Conservation (phyloP, 495 filamentous ascomycete species). For the Thozetella sp. region DNA sequence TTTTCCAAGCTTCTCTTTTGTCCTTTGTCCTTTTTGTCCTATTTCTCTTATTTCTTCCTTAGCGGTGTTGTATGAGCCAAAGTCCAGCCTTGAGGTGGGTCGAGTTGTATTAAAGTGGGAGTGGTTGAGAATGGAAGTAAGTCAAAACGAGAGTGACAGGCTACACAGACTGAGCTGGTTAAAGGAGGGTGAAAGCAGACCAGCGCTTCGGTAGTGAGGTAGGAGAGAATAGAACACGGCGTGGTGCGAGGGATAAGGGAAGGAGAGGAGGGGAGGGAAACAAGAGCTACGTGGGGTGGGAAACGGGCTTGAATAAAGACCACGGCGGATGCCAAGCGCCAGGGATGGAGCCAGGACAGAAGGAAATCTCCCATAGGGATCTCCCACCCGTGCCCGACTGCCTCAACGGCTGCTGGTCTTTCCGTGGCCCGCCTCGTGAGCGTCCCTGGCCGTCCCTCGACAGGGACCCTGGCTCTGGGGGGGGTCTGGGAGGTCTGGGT, state of each 20-base stretch:
- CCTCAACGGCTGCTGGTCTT: slow-evolving; percentile 27
- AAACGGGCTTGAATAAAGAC: slow-evolving; percentile 36
- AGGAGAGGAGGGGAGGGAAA: slow-evolving; percentile 19
- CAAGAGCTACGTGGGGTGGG: slow-evolving; percentile 24
- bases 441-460: background rate
- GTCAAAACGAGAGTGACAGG: slow-evolving; percentile 14
- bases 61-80: slow-evolving; percentile 17
- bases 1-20: slow-evolving; percentile 18
- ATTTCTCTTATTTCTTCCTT: slow-evolving; percentile 6
- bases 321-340: slow-evolving; percentile 14
- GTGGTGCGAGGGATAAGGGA: slow-evolving; percentile 21
- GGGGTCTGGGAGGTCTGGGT: background rate
- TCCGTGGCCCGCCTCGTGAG: slow-evolving; percentile 27
- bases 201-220: slow-evolving; percentile 46
- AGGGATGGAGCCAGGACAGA: background rate
- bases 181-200: slow-evolving; percentile 57
- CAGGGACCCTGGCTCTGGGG: background rate
- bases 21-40: slow-evolving; percentile 22
- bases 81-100: slow-evolving; percentile 45
- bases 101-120: slow-evolving; percentile 17
- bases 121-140: slow-evolving; percentile 21
- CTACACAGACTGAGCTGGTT: slow-evolving; percentile 33
- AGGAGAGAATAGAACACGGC: slow-evolving; percentile 10
- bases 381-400: background rate
- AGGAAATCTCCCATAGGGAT: slow-evolving; percentile 2